These are phyloP conservation scores for Fusarium paranaense DNA, from an alignment of 2,329 filamentous ascomycete species.

Conservation along the genomic window DNA sequence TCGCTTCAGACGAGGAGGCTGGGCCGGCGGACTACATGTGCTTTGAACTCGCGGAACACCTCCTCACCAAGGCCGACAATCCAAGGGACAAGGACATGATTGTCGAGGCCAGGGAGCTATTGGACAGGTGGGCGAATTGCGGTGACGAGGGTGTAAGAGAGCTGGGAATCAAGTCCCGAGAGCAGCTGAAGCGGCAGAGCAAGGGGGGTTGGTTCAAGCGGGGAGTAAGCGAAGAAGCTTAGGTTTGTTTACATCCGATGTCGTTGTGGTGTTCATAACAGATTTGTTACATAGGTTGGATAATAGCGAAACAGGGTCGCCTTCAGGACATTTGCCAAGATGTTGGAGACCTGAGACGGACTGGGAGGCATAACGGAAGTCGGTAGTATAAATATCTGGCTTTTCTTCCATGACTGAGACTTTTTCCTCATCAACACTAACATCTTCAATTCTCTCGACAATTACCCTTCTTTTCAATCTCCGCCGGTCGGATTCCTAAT, in stretches of 20 bases:
- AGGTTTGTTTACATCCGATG: neutral
- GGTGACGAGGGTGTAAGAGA: slow-evolving; percentile 9
- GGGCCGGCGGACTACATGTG: slow-evolving; percentile 35
- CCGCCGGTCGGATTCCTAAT: neutral
- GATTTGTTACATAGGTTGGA: neutral
- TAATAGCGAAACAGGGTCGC: neutral
- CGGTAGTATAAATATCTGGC: neutral
- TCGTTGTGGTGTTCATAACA: neutral
- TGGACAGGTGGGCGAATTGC: slow-evolving; percentile 25
- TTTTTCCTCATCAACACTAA: neutral
- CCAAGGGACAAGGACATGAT: neutral
- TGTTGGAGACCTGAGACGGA: neutral
- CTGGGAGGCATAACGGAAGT: neutral
- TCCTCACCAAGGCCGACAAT: slow-evolving; percentile 10
- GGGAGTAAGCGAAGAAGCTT: neutral
- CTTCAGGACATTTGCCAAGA: neutral
- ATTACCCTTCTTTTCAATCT: neutral
- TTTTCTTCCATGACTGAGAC: neutral
- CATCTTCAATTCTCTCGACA: neutral
- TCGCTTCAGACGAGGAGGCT: neutral
- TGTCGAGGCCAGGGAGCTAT: neutral
- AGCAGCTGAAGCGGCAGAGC: neutral
- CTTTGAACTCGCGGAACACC: slow-evolving; percentile 20
- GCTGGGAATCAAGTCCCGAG: slow-evolving; percentile 2
- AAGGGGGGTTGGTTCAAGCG: slow-evolving; percentile 12